Evolutionary conservation across 306 rosid species (phyloP).

Genomic region (Vigna reflexopilosa): DNA sequence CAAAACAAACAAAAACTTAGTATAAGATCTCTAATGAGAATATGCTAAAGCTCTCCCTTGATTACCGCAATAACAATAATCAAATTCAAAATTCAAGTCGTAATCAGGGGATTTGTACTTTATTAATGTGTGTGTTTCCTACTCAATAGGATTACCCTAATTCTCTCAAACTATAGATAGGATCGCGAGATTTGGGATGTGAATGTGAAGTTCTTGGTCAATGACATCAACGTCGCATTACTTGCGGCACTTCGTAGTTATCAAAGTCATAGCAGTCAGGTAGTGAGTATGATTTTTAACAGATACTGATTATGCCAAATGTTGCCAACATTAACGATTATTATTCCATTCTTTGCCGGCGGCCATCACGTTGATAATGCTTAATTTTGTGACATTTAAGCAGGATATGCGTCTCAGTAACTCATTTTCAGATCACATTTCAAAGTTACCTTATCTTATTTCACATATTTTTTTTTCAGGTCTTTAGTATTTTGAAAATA

Average conservation of each 20-base stretch:
- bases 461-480: too few relatives aligned
- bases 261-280: conserved; percentile 6
- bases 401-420: too few relatives aligned
- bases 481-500: too few relatives aligned
- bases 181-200: conserved; percentile 21
- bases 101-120: conserved; percentile 7
- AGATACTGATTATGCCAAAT: neutral
- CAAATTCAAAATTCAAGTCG: conserved; percentile 27
- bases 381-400: too few relatives aligned
- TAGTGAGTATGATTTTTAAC: neutral
- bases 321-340: neutral
- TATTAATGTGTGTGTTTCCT: conserved; percentile 16
- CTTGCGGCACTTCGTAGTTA: neutral
- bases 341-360: conserved; percentile 3
- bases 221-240: conserved; percentile 19
- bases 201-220: conserved; percentile 1
- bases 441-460: too few relatives aligned
- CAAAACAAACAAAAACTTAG: conserved; percentile 1
- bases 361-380: neutral
- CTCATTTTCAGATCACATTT: too few relatives aligned
- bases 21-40: neutral
- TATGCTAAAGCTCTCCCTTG: conserved; percentile 40
- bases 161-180: neutral
- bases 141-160: neutral
- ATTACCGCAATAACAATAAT: conserved; percentile 42